These are phyloP conservation scores for Fagopyrum tataricum DNA, from an alignment of 148 eudicot genomes.

Conservation along the genomic window DNA sequence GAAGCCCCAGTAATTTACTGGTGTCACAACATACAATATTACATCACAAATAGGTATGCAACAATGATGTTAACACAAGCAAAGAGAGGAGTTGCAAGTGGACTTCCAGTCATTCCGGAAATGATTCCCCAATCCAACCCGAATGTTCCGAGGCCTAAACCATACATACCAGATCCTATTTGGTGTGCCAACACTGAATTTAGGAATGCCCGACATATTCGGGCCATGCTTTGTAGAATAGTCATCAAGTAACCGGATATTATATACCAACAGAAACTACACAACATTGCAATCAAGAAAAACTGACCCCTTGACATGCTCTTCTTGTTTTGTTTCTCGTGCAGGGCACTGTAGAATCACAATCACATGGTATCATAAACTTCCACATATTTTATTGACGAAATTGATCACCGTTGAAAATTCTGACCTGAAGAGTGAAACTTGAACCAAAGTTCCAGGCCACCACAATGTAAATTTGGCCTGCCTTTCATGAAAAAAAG, in stretches of 20 bases:
- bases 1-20: conserved; percentile 39
- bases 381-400: too few species aligned
- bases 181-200: conserved; percentile 42
- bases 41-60: conserved; percentile 26
- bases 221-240: conserved; percentile 29
- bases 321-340: neutral
- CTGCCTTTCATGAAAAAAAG: too few species aligned
- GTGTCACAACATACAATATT: conserved; percentile 31
- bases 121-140: conserved; percentile 40
- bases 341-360: neutral
- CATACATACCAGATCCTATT: conserved; percentile 41
- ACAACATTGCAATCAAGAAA: conserved; percentile 35
- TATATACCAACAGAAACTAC: conserved; percentile 42
- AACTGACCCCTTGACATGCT: conserved; percentile 39
- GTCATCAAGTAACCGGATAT: conserved; percentile 42
- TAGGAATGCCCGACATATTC: conserved; percentile 31
- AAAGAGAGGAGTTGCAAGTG: conserved; percentile 38
- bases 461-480: conserved; percentile 38
- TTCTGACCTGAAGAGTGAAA: conserved; percentile 57
- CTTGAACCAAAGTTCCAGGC: conserved; percentile 62
- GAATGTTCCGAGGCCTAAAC: conserved; percentile 40
- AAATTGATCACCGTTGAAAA: too few species aligned
- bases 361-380: too few species aligned
- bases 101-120: conserved; percentile 28
- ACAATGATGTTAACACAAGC: conserved; percentile 33